Evolutionary conservation across 2,329 filamentous ascomycete genomes (phyloP), one percentile per base, ranked within the genome.

Genomic region (Pseudopithomyces maydicus): DNA sequence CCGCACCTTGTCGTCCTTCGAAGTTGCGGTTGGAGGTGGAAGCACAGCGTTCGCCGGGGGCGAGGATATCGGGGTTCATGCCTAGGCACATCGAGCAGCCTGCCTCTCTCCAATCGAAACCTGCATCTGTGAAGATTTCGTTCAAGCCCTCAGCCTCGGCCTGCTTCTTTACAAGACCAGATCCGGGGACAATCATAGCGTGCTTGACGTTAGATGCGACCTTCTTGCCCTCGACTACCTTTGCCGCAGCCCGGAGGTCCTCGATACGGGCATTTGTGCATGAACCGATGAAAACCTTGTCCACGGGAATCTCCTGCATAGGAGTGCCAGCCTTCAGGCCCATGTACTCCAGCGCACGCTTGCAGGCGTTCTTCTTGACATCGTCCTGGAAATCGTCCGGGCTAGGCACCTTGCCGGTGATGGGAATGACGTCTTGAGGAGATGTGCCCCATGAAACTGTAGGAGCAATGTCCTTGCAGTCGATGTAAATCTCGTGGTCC

Each of bases 11-110:
- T 63, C 95, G 89, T 60, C 95, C 95, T 77, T 98, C 95, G 67
- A 98, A 98, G 79, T 98, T 98, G 69, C 95, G 90, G 81, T 98
- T 98, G 61, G 91, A 96, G 48, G 95, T 98, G 73, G 90, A 94
- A 41, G 95, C 95, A 75, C 95, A 98, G 71, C 95, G 89, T 80
- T 99, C 95, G 75, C 90, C 86, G 52, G 95, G 93, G 1, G 92
- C 88, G 45, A 98, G 85, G 62, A 99, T 98, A 76, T 99, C 95
- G 0, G 95, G 94, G 82, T 99, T 99, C 94, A 99, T 99, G 75
- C 95, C 95, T 54, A 99, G 85, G 75, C 95, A 98, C 95, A 99
- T 99, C 61, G 91, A 96, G 85, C 95, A 99, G 48, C 95, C 95
- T 65, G 95, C 95, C 81, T 99, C 95, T 74, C 95, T 88, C 94